A percentile compares a stretch with the other conserved stretches of the same genome.
Conservation (phyloP, 495 filamentous ascomycete species). For the Tuber magnatum region DNA sequence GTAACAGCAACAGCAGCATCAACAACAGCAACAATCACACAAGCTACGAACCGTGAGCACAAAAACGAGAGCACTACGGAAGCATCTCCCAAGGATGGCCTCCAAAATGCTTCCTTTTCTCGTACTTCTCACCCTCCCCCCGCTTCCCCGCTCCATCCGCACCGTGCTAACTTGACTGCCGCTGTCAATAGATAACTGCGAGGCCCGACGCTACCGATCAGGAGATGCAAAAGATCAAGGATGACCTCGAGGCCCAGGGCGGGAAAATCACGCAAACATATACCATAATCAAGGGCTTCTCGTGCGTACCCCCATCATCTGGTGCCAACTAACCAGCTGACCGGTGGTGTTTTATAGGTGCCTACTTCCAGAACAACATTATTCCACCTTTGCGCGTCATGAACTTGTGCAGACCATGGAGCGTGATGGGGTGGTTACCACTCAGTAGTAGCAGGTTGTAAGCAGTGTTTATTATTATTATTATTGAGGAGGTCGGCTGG, state of each 20-base stretch:
- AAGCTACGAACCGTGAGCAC: not conserved
- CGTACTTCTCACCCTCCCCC: constrained; percentile 8
- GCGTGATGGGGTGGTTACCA: constrained; percentile 60
- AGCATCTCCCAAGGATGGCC: not conserved
- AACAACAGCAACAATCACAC: not conserved
- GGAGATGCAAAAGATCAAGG: constrained; percentile 69
- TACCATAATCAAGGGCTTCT: constrained; percentile 80
- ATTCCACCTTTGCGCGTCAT: constrained; percentile 55
- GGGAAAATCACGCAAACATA: constrained; percentile 78
- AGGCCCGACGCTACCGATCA: constrained; percentile 57
- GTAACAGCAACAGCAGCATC: not conserved
- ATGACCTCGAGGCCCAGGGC: constrained; percentile 59
- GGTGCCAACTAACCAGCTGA: not conserved
- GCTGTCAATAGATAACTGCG: constrained; percentile 60
- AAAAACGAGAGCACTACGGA: not conserved
- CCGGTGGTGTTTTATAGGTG: constrained; percentile 51
- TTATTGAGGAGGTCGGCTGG: not conserved
- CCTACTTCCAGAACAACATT: constrained; percentile 57
- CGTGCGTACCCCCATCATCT: constrained; percentile 52
- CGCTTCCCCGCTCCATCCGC: constrained; percentile 5
- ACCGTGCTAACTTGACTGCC: constrained; percentile 9
- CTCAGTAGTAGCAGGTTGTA: constrained; percentile 51
- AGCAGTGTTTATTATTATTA: not conserved
- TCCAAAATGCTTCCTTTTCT: constrained; percentile 17
- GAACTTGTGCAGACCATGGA: constrained; percentile 69